Base-by-base conservation (phyloP, 2,329 filamentous ascomycete genomes). In the Teratosphaeriaceae sp. region DNA sequence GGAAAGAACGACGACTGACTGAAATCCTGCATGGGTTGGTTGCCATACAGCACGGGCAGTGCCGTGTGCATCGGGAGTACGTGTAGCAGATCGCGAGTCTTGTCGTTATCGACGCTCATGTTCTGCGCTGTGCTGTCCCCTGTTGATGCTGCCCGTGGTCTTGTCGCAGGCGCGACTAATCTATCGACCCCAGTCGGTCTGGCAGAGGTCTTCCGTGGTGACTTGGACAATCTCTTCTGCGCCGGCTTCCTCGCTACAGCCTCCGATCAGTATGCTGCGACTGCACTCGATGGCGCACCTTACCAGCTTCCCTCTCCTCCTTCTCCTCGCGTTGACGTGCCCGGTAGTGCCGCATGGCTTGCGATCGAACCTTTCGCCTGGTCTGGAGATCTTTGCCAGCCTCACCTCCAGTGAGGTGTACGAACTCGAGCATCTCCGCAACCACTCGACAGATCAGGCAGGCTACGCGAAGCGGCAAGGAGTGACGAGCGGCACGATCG, bases 291-390 rank as follows among this genome's bases (percentile, higher is more conserved):
- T 23, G 20, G 29, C 26, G 16, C 6, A 16, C 19, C 40, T 5
- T n/a, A 43, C 40, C 22, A 20, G 31, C 31, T 31, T 43, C 43
- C 18, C 23, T 3, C 23, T 45, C 34, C 13, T 29, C 1, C 20
- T 30, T 4, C 18, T 41, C 43, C 24, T 38, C 1, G 15, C 46
- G 43, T 31, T 48, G 43, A 2, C 46, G 43, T 30, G 43, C 33
- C 18, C 46, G 31, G 86, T 90, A 65, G 84, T 88, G 6, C 33
- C 30, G 38, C 46, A 48, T 48, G 15, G 39, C 46, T 40, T 43
- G 46, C 21, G 46, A 48, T n/a, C 46, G 38, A 22, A 48, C 40
- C 30, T 46, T 48, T 9, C 43, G 43, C 26, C 46, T 23, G 15
- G 43, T 43, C 19, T 33, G 21, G 4, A 30, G 27, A 37, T 48